Base-by-base conservation (phyloP, 2,329 filamentous ascomycete species). In the Arthrobotrys conoides region DNA sequence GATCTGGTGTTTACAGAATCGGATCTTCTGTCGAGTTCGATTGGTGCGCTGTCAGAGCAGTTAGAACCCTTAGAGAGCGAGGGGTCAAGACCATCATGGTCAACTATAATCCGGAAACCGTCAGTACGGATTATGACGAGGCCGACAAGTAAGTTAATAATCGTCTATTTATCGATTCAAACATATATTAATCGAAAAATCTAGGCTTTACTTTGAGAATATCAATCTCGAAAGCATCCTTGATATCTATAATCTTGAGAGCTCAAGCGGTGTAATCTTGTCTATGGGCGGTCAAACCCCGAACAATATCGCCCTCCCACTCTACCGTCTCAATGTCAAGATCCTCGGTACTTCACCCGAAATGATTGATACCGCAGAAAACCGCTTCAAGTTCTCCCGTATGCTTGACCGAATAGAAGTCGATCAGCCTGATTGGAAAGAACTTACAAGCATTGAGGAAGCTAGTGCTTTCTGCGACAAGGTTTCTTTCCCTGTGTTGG, bases 11-110 rank as follows among this genome's bases (percentile, higher is more conserved):
- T 9, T 98, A 98, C 87, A 90, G 96, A 79, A 99, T 99, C 81
- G 96, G 96, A 81, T 97, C 94, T 0, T 97, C 95, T 0, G 96
- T 99, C 76, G 96, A 99, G 84, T 99, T 99, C 84, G 96, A 99
- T 85, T 99, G 96, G 96, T 98, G 96, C 85, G 97, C 96, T 3
- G 96, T 99, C 30, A 89, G 95, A 77, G 93, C 96, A 5, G 96
- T 98, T 80, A 91, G 95, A 80, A 98, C 96, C 0, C 88, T 99
- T 6, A 90, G 96, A 64, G 90, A 93, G 81, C 89, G 91, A 77
- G 92, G 92, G 1, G 90, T 91, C 87, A 98, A 98, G 88, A 98
- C 96, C 0, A 91, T 98, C 83, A 98, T 98, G 95, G 91, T 97
- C 63, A 97, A 97, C 75, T 93, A 92, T 83, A 97, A 97, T 83